Evolutionary conservation across 2,329 filamentous ascomycete species (phyloP).

Genomic region (Parastagonospora avenae): DNA sequence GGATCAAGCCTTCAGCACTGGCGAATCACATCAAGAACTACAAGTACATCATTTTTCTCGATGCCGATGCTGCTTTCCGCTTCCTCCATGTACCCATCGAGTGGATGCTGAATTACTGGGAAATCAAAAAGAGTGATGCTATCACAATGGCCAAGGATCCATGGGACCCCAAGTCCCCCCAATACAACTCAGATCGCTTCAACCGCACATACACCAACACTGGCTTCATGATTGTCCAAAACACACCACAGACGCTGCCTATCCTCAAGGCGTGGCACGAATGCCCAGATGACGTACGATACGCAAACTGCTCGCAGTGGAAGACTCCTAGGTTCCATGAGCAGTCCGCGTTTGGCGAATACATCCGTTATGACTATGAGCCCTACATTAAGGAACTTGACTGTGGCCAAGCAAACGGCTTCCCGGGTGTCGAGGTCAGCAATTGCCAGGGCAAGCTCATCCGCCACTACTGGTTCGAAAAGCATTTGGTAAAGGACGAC

Average conservation of each 20-base stretch:
- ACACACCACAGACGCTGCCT: conserved; percentile 54
- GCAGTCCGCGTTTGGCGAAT: conserved; percentile 48
- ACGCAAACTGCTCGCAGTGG: conserved; percentile 46
- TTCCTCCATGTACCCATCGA: conserved; percentile 55
- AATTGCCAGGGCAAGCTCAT: conserved; percentile 45
- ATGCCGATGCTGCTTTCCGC: conserved; percentile 55
- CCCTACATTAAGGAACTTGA: conserved; percentile 46
- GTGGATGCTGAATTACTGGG: conserved; percentile 59
- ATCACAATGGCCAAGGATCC: conserved; percentile 56
- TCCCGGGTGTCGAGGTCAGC: conserved; percentile 41
- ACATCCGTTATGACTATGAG: conserved; percentile 47
- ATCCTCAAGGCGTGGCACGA: conserved; percentile 58
- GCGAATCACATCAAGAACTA: conserved; percentile 45
- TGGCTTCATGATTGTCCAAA: conserved; percentile 61
- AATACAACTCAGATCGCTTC: conserved; percentile 50
- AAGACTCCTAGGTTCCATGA: conserved; percentile 47
- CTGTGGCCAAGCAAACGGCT: conserved; percentile 47
- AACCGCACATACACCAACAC: conserved; percentile 56
- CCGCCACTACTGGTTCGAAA: conserved; percentile 48
- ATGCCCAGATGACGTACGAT: conserved; percentile 44
- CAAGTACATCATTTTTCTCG: conserved; percentile 56
- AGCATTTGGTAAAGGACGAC: conserved; percentile 39
- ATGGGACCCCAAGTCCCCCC: conserved; percentile 35
- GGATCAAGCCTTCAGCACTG: conserved; percentile 52
- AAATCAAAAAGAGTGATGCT: conserved; percentile 49